These are phyloP conservation scores for Neodidymelliopsis sp. DNA, from an alignment of 2,329 filamentous ascomycete species.

Conservation along the genomic window DNA sequence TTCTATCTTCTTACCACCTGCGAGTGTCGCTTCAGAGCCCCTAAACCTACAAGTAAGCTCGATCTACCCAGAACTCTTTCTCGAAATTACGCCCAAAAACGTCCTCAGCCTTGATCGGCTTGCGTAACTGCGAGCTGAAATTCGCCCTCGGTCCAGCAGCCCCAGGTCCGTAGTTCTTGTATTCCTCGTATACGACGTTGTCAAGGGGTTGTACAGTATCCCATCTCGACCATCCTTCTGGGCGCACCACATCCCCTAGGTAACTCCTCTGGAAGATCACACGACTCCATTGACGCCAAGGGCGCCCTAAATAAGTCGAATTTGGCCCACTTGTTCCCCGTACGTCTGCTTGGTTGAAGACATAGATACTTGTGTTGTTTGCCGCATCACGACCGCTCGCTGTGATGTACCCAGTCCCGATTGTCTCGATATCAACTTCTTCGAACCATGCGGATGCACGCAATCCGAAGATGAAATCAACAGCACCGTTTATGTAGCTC, in stretches of 20 bases:
- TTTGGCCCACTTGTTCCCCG: conserved; percentile 45
- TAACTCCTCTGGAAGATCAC: conserved; percentile 58
- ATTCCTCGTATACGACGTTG: conserved; percentile 26
- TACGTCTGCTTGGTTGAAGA: conserved; percentile 60
- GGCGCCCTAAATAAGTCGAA: conserved; percentile 57
- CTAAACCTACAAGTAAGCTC: conserved; percentile 11
- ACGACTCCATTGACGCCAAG: conserved; percentile 58
- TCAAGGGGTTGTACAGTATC: conserved; percentile 25
- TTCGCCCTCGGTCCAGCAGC: conserved; percentile 11
- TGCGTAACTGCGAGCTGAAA: conserved; percentile 18
- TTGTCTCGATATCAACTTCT: conserved; percentile 36
- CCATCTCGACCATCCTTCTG: conserved; percentile 60
- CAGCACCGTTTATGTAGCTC: conserved; percentile 63
- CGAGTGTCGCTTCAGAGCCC: background rate
- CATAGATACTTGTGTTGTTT: conserved; percentile 54
- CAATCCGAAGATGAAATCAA: conserved; percentile 64
- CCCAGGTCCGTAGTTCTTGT: conserved; percentile 28
- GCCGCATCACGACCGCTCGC: conserved; percentile 30
- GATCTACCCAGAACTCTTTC: conserved; percentile 29
- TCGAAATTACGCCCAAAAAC: conserved; percentile 22
- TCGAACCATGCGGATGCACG: conserved; percentile 58
- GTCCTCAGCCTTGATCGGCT: conserved; percentile 14
- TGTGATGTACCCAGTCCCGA: conserved; percentile 28
- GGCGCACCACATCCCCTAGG: conserved; percentile 63
- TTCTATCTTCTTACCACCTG: too few relatives aligned